These are phyloP conservation scores for Pichia gijzeniarum DNA, from an alignment of 805 yeast species.

Conservation along the genomic window DNA sequence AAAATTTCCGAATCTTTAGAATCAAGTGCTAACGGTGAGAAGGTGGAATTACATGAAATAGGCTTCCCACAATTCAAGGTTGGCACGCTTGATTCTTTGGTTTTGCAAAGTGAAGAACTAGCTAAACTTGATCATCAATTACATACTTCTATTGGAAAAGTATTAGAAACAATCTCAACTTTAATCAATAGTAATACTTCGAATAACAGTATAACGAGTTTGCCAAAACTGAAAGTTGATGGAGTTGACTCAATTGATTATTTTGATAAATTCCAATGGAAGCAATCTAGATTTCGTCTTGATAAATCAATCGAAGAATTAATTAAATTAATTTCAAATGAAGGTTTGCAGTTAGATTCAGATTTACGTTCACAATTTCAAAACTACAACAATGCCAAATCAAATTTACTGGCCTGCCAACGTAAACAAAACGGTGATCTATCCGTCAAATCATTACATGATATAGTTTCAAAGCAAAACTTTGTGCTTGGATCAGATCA, in stretches of 20 bases:
- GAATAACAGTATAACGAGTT: slow-evolving; percentile 12
- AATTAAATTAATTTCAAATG: slow-evolving; percentile 61
- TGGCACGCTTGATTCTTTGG: slow-evolving; percentile 89
- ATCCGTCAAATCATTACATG: slow-evolving; percentile 85
- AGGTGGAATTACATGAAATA: slow-evolving; percentile 49
- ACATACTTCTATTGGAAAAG: slow-evolving; percentile 60
- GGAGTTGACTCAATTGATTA: slow-evolving; percentile 51
- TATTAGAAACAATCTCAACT: slow-evolving; percentile 61
- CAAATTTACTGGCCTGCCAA: slow-evolving; percentile 80
- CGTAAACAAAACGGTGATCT: slow-evolving; percentile 91
- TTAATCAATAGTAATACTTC: slow-evolving; percentile 28
- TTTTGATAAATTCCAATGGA: slow-evolving; percentile 79
- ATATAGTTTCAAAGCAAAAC: slow-evolving; percentile 74
- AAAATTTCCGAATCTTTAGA: slow-evolving; percentile 45
- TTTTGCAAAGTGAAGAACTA: slow-evolving; percentile 86
- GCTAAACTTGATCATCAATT: slow-evolving; percentile 77
- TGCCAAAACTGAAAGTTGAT: slow-evolving; percentile 25
- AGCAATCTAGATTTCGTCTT: slow-evolving; percentile 73
- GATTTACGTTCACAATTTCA: slow-evolving; percentile 78
- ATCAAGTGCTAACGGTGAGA: slow-evolving; percentile 48
- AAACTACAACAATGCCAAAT: slow-evolving; percentile 73
- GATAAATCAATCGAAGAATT: slow-evolving; percentile 79
- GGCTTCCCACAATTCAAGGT: slow-evolving; percentile 82
- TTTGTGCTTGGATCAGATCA: slow-evolving; percentile 84
- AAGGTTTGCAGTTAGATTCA: slow-evolving; percentile 74